Evolutionary conservation across 345 rosid species (phyloP).

Genomic region (Euphorbia lathyris): DNA sequence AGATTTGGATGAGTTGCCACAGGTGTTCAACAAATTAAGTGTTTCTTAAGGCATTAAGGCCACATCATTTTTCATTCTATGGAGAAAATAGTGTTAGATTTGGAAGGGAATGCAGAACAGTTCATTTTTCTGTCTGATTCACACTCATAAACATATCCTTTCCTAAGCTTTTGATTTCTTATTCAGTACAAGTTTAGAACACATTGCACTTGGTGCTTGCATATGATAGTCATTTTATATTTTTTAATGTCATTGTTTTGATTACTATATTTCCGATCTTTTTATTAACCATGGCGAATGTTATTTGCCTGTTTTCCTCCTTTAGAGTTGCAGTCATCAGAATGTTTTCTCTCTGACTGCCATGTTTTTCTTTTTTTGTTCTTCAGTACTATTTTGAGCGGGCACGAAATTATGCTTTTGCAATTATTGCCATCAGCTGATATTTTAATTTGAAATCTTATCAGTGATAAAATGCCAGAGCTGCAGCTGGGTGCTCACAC

Average conservation of each 20-base stretch:
- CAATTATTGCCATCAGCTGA: neutral
- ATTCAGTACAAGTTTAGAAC: neutral
- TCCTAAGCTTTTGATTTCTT: neutral
- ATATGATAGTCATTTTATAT: neutral
- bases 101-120: neutral
- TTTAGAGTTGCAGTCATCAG: neutral
- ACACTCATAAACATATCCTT: neutral
- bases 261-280: neutral
- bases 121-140: neutral
- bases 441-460: constrained; percentile 3
- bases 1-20: no score
- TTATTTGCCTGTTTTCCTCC: neutral
- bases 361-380: neutral
- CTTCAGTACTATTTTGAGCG: neutral
- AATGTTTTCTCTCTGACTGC: neutral
- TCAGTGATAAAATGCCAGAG: constrained; percentile 51
- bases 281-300: no score
- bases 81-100: neutral
- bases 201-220: neutral
- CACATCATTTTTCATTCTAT: neutral
- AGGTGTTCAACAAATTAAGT: neutral
- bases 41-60: neutral
- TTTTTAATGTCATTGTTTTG: neutral
- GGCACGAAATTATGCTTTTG: neutral
- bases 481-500: constrained; percentile 72